phyloP scores from a whole-genome alignment of 2,329 filamentous ascomycete species.

The Monosporascus cannonballus region DNA sequence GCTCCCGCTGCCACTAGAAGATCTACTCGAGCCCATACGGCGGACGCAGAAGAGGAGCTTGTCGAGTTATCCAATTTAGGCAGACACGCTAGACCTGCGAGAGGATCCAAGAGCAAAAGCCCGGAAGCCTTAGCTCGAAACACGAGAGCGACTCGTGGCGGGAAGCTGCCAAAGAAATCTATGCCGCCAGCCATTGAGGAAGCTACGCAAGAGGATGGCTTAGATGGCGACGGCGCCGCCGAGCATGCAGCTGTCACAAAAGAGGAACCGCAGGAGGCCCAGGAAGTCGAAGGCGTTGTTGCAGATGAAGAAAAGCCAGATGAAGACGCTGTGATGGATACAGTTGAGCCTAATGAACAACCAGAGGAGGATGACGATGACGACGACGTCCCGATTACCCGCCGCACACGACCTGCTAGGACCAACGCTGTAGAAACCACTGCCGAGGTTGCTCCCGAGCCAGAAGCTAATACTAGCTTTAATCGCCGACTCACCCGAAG shows the following conservation, averaged over 20 bases:
- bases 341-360: constrained; percentile 17
- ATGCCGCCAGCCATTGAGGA: constrained; percentile 44
- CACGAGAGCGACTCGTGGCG: constrained; percentile 40
- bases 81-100: constrained; percentile 44
- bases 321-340: constrained; percentile 23
- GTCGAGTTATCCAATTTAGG: constrained; percentile 56
- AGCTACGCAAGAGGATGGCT: constrained; percentile 46
- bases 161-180: constrained; percentile 44
- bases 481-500: constrained; percentile 43
- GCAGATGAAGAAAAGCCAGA: constrained; percentile 24
- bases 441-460: constrained; percentile 14
- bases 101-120: constrained; percentile 47
- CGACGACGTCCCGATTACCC: constrained; percentile 41
- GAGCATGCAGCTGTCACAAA: constrained; percentile 21
- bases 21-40: constrained; percentile 47
- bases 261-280: constrained; percentile 24
- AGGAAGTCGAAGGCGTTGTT: constrained; percentile 23
- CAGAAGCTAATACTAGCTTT: constrained; percentile 22
- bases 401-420: constrained; percentile 35
- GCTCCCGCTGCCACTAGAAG: constrained; percentile 32
- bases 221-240: constrained; percentile 22
- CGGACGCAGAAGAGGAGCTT: constrained; percentile 48
- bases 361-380: constrained; percentile 45
- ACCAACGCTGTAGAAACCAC: constrained; percentile 10
- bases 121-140: constrained; percentile 43